These are phyloP conservation scores for Phytomonas francai DNA, from an alignment of 208 protist species.

Conservation along the genomic window DNA sequence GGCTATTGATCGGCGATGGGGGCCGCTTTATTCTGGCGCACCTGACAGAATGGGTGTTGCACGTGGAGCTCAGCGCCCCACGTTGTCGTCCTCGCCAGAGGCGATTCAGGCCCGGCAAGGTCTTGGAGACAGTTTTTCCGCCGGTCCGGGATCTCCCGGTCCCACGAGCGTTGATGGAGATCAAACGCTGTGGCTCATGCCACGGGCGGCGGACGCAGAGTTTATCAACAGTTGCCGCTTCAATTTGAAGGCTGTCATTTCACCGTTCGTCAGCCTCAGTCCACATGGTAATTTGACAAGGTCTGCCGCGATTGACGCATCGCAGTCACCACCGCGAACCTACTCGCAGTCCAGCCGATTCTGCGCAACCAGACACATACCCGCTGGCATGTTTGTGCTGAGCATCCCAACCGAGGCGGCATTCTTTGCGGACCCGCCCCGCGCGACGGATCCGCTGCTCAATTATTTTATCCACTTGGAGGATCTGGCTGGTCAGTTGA, in stretches of 20 bases:
- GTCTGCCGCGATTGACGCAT: not conserved
- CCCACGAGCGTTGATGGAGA: not conserved
- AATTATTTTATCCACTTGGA: conserved; percentile 72
- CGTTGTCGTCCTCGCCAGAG: not conserved
- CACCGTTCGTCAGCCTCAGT: conserved; percentile 57
- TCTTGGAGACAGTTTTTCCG: conserved; percentile 1
- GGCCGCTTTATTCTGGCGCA: not conserved
- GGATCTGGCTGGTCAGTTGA: conserved; percentile 64
- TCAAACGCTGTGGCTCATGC: conserved; percentile 20
- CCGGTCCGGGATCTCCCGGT: not conserved
- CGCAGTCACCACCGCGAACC: conserved; percentile 8
- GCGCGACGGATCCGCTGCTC: conserved; percentile 37
- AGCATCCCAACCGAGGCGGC: conserved; percentile 61
- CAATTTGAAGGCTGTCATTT: conserved; percentile 41
- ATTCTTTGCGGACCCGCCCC: conserved; percentile 58
- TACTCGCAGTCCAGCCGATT: conserved; percentile 39
- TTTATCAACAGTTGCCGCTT: conserved; percentile 36
- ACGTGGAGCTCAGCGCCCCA: not conserved
- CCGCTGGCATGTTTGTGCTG: conserved; percentile 68
- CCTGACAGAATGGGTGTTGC: conserved; percentile 10
- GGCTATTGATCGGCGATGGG: conserved; percentile 24
- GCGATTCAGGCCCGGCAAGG: not conserved
- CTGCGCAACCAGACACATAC: conserved; percentile 46
- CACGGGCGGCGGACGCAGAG: conserved; percentile 30
- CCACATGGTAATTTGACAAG: conserved; percentile 9